Evolutionary conservation across 176 grass and related monocot species (phyloP).

Genomic region (Oryza longistaminata): DNA sequence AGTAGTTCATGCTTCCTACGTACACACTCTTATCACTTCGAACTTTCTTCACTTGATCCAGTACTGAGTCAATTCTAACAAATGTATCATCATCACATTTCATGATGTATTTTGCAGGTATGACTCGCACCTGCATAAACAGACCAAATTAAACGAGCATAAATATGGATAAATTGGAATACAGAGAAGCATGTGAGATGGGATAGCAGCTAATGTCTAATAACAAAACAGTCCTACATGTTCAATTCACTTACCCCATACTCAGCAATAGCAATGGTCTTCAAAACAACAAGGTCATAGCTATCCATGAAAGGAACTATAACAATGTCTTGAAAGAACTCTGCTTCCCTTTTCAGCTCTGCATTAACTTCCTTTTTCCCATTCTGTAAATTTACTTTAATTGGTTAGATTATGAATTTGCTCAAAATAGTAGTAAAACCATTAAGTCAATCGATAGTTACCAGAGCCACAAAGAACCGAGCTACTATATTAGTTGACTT

Average conservation of each 20-base stretch:
- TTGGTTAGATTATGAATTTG: slow-evolving; percentile 7
- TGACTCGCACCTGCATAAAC: slow-evolving; percentile 63
- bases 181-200: neutral
- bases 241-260: slow-evolving; percentile 74
- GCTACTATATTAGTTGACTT: slow-evolving; percentile 82
- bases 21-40: slow-evolving; percentile 68
- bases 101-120: slow-evolving; percentile 88
- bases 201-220: neutral
- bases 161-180: neutral
- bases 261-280: slow-evolving; percentile 91
- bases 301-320: slow-evolving; percentile 95
- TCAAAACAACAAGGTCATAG: slow-evolving; percentile 95
- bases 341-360: slow-evolving; percentile 80
- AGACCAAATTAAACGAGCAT: slow-evolving; percentile 12
- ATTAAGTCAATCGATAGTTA: slow-evolving; percentile 35
- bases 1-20: slow-evolving; percentile 95
- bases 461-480: slow-evolving; percentile 97
- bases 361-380: slow-evolving; percentile 80
- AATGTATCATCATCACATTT: slow-evolving; percentile 99
- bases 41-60: slow-evolving; percentile 78
- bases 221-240: slow-evolving; percentile 1
- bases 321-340: slow-evolving; percentile 92
- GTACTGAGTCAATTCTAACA: slow-evolving; percentile 72
- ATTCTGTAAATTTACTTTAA: slow-evolving; percentile 50
- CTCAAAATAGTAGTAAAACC: neutral